Conservation (phyloP, 257 asterid genomes). For the Coffea eugenioides region DNA sequence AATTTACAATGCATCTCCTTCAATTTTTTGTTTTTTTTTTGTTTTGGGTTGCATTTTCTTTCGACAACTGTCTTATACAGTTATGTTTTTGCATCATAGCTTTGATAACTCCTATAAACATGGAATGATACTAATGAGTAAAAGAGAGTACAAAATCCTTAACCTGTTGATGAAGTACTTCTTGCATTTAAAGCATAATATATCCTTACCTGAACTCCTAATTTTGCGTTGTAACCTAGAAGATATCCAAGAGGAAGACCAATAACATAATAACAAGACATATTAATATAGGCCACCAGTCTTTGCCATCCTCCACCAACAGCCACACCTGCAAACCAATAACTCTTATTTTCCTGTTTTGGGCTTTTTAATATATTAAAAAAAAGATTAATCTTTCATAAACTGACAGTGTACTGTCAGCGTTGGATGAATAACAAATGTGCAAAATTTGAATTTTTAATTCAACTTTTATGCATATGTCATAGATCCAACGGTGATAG, state of each 20-base stretch:
- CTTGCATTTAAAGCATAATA: too few relatives aligned
- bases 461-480: too few relatives aligned
- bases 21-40: too few relatives aligned
- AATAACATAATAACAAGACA: conserved; percentile 69
- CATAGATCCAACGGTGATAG: too few relatives aligned
- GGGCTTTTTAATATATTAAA: not conserved
- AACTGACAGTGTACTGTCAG: too few relatives aligned
- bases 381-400: too few relatives aligned
- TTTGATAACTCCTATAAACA: not conserved
- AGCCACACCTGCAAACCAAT: conserved; percentile 64
- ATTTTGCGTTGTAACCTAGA: conserved; percentile 65
- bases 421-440: too few relatives aligned
- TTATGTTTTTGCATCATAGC: too few relatives aligned
- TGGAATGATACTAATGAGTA: not conserved
- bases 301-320: conserved; percentile 99
- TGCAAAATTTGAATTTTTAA: too few relatives aligned
- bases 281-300: conserved; percentile 78
- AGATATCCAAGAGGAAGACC: conserved; percentile 83
- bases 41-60: too few relatives aligned
- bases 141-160: not conserved
- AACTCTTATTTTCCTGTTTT: not conserved
- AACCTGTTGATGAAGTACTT: not conserved
- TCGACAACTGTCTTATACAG: too few relatives aligned
- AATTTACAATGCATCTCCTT: too few relatives aligned
- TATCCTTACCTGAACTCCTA: conserved; percentile 76